A percentile compares a stretch with the other conserved stretches of the same genome.
Conservation (phyloP, 148 eudicot genomes). For the Silene uniflora region DNA sequence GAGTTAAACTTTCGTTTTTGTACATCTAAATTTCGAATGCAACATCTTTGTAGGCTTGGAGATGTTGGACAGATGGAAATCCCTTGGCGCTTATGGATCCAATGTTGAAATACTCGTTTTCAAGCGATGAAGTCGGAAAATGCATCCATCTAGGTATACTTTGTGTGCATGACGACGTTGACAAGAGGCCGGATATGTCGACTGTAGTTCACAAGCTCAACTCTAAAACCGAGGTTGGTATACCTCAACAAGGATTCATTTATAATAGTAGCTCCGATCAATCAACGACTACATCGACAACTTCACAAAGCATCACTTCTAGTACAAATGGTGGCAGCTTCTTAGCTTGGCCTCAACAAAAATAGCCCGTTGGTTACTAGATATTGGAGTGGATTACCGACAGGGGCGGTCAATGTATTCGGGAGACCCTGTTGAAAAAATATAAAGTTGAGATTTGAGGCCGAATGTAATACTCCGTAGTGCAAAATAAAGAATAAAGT, state of each 20-base stretch:
- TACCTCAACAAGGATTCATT: background rate
- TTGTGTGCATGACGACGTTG: conserved; percentile 12
- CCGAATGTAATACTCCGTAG: too few relatives aligned
- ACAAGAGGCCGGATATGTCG: conserved; percentile 14
- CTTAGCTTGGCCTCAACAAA: background rate
- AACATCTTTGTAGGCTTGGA: conserved; percentile 13
- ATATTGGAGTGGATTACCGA: too few relatives aligned
- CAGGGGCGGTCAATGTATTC: too few relatives aligned
- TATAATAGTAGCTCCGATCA: background rate
- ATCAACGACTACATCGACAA: background rate
- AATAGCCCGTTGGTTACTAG: too few relatives aligned
- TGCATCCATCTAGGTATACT: conserved; percentile 17
- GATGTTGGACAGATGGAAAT: conserved; percentile 10
- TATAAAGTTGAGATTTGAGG: too few relatives aligned
- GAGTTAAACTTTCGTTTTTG: too few relatives aligned
- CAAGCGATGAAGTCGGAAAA: conserved; percentile 18
- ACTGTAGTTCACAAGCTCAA: conserved; percentile 12
- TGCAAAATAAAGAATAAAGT: too few relatives aligned
- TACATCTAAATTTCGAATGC: too few relatives aligned
- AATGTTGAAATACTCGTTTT: background rate
- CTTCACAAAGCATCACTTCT: background rate
- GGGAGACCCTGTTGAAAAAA: too few relatives aligned
- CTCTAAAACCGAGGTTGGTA: background rate
- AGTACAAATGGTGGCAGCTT: background rate
- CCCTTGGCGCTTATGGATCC: conserved; percentile 18